These are phyloP conservation scores for Straminergon stramineum DNA, from an alignment of 225 moss, liverwort and hornwort species.

Conservation along the genomic window DNA sequence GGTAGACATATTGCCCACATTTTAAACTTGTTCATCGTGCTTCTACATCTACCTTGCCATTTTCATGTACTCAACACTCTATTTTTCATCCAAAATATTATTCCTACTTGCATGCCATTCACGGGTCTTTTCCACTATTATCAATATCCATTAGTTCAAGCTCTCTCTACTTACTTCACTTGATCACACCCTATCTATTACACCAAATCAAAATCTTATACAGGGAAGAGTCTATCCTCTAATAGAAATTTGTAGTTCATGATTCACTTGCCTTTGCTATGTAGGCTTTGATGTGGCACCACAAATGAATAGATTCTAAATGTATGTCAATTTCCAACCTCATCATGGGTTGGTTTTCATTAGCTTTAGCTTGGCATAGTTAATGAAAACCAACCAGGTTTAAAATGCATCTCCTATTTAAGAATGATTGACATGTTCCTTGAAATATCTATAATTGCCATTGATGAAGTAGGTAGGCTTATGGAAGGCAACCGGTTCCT, in stretches of 20 bases:
- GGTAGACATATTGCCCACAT: accelerated
- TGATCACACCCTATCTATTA: not conserved
- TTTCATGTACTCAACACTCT: not conserved
- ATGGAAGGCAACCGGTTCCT: too few relatives aligned
- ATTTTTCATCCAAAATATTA: not conserved
- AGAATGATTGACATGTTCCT: not conserved
- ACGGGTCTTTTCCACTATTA: not conserved
- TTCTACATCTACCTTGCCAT: not conserved
- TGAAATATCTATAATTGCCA: not conserved
- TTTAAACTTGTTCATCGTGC: not conserved
- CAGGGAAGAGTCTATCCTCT: not conserved
- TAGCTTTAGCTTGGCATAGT: too few relatives aligned
- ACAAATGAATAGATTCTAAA: accelerated
- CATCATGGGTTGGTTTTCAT: too few relatives aligned
- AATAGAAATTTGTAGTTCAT: too few relatives aligned
- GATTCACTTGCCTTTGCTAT: not conserved
- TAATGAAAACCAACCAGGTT: not conserved
- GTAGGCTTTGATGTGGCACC: accelerated
- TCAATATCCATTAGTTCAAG: not conserved
- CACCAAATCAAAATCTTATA: not conserved
- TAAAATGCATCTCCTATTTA: accelerated
- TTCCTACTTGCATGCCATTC: not conserved
- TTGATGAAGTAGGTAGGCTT: not conserved
- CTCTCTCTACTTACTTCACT: accelerated
- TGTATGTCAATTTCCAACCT: not conserved